Percentiles rank a stretch among this genome's conserved stretches.
phyloP scores from a whole-genome alignment of 306 rosid genomes.

The Arachis hypogaea region DNA sequence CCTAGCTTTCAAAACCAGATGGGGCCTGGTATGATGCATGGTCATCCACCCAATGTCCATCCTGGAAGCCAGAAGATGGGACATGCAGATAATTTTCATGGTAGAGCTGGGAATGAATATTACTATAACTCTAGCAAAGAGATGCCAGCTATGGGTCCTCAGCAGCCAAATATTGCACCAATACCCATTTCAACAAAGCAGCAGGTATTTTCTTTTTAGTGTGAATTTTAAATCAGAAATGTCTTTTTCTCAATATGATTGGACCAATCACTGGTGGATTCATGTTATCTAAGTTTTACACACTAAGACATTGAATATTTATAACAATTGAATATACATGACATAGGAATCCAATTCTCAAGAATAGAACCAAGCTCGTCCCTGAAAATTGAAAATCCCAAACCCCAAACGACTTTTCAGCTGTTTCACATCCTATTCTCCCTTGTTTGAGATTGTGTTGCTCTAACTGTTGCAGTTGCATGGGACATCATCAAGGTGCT shows the following conservation, averaged over 20 bases:
- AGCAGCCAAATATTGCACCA: conserved; percentile 75
- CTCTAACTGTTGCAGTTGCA: too few species aligned
- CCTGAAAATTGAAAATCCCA: background rate
- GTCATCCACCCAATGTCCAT: conserved; percentile 68
- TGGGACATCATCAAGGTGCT: too few species aligned
- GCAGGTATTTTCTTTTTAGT: conserved; percentile 55
- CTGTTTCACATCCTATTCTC: too few species aligned
- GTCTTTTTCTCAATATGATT: conserved; percentile 22
- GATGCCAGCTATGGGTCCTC: conserved; percentile 53
- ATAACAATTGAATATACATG: background rate
- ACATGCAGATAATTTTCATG: conserved; percentile 58
- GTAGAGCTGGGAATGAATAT: conserved; percentile 74
- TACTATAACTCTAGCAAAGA: conserved; percentile 68
- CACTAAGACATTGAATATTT: conserved; percentile 6
- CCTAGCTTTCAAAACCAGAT: conserved; percentile 72
- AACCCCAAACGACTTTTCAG: background rate
- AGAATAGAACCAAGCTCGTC: too few species aligned
- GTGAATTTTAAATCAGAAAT: conserved; percentile 1
- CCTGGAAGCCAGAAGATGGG: conserved; percentile 60
- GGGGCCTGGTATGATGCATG: conserved; percentile 62
- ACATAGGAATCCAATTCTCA: too few species aligned
- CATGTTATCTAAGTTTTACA: background rate
- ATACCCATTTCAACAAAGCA: conserved; percentile 69
- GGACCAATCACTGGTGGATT: background rate
- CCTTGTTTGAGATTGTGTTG: too few species aligned